Base-by-base conservation (phyloP, 441 rosid genomes). In the Daphne laureola region DNA sequence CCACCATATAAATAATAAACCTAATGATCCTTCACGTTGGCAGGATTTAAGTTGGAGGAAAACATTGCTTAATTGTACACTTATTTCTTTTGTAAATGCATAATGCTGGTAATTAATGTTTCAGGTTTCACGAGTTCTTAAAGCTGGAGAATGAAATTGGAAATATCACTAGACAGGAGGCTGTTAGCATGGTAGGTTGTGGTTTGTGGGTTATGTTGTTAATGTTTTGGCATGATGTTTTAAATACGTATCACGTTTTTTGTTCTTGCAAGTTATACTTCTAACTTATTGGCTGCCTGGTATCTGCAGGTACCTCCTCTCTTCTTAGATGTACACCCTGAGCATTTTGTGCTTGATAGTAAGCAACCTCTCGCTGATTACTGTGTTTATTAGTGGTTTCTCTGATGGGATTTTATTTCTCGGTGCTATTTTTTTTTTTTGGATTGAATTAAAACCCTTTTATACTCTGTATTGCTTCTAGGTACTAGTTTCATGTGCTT, bases 91-190 rank as follows among this genome's bases (percentile, higher is more conserved):
- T 53, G 43, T 27, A 46, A n/a, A 53, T 51, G 49, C 17, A 42
- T 54, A 48, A 31, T 63, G 66, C 48, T 36, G 53, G 41, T 50
- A 15, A 12, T 53, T 42, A 54, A 15, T 49, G 51, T 74, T 61
- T 69, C 78, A 87, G 99, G 87, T 90, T 90, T 67, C 97, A 93
- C 69, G 95, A 85, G 76, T 93, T 93, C 65, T 61, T 93, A 46
- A 90, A 93, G 79, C 80, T 90, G 56, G 97, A 90, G 79, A 90
- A 87, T 63, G 97, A 93, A 84, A 84, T 83, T 46, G 97, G 97
- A 65, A 93, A 93, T 74, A 87, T 93, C 59, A 87, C 91, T 43
- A 79, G 99, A 65, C 99, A 93, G 70, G 92, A 90, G 73, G 95
- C 99, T 62, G 99, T 93, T 63, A 93, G 97, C 77, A 93, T 93